Conservation (phyloP, 2,329 filamentous ascomycete species). For the Stemphylium lycopersici region DNA sequence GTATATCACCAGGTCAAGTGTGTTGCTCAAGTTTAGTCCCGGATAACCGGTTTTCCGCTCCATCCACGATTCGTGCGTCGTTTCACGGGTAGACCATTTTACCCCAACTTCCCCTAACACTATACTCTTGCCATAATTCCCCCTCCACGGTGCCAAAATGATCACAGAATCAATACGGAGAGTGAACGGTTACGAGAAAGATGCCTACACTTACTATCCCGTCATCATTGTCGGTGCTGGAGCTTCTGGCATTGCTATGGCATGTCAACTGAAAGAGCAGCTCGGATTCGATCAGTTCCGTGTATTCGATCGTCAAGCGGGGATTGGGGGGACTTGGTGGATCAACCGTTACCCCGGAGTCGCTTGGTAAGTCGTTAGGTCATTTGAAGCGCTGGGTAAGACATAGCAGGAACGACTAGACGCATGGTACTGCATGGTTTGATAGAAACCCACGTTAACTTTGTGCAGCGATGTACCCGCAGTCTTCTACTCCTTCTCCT, state of each 20-base stretch:
- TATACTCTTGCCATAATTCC: not conserved
- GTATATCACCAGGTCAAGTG: not conserved
- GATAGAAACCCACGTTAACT: conserved; percentile 15
- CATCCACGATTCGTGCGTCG: not conserved
- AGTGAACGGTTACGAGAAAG: conserved; percentile 46
- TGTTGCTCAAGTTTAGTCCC: not conserved
- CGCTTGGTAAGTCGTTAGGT: conserved; percentile 31
- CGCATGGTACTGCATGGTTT: not conserved
- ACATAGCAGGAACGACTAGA: not conserved
- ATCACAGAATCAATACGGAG: conserved; percentile 44
- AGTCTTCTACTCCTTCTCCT: conserved; percentile 63
- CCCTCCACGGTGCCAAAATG: conserved; percentile 22
- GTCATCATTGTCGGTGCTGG: conserved; percentile 66
- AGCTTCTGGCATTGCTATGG: conserved; percentile 67
- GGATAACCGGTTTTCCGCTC: not conserved
- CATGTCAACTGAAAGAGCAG: conserved; percentile 63
- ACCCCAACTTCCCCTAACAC: not conserved
- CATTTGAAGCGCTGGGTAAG: not conserved
- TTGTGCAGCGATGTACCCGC: conserved; percentile 55
- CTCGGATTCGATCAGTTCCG: conserved; percentile 64
- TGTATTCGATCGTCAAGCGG: conserved; percentile 64
- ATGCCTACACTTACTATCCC: conserved; percentile 54
- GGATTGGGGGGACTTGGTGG: conserved; percentile 69
- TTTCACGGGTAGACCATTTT: not conserved
- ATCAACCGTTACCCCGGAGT: conserved; percentile 64